phyloP scores from a whole-genome alignment of 2,329 filamentous ascomycete species.

The Trichocomaceae sp. region DNA sequence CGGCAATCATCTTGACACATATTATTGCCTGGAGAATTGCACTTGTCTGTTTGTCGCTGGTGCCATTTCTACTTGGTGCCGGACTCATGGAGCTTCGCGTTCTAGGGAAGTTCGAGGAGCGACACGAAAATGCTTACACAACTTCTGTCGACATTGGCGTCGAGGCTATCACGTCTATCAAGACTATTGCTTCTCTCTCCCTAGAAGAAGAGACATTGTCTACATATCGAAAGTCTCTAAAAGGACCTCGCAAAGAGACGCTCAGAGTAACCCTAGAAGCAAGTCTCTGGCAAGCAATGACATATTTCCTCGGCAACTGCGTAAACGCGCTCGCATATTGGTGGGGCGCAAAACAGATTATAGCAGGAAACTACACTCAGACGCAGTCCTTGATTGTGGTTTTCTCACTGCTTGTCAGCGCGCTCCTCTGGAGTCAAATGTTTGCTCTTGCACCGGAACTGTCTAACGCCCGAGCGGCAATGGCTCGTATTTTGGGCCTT shows the following conservation, averaged over 20 bases:
- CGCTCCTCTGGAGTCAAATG: constrained; percentile 66
- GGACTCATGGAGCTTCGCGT: constrained; percentile 62
- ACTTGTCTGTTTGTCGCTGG: constrained; percentile 61
- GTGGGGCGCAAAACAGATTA: constrained; percentile 69
- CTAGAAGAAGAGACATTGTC: constrained; percentile 45
- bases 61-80: constrained; percentile 62
- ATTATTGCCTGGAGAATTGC: constrained; percentile 72
- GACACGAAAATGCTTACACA: constrained; percentile 46
- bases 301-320: constrained; percentile 51
- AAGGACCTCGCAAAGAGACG: constrained; percentile 45
- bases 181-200: constrained; percentile 46
- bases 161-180: constrained; percentile 48
- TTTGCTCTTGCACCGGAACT: constrained; percentile 70
- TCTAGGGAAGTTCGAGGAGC: constrained; percentile 53
- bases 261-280: constrained; percentile 43
- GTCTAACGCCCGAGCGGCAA: constrained; percentile 58
- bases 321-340: constrained; percentile 72
- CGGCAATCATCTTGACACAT: constrained; percentile 61
- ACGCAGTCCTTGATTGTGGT: constrained; percentile 70
- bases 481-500: constrained; percentile 49
- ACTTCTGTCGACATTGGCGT: constrained; percentile 47
- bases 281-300: constrained; percentile 41
- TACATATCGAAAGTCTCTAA: constrained; percentile 41
- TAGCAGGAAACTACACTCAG: constrained; percentile 57
- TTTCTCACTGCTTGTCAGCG: constrained; percentile 63